Percentiles rank a stretch among this genome's conserved stretches.
phyloP scores from a whole-genome alignment of 2,329 filamentous ascomycete species.

The Neophaeococcomyces aloes region DNA sequence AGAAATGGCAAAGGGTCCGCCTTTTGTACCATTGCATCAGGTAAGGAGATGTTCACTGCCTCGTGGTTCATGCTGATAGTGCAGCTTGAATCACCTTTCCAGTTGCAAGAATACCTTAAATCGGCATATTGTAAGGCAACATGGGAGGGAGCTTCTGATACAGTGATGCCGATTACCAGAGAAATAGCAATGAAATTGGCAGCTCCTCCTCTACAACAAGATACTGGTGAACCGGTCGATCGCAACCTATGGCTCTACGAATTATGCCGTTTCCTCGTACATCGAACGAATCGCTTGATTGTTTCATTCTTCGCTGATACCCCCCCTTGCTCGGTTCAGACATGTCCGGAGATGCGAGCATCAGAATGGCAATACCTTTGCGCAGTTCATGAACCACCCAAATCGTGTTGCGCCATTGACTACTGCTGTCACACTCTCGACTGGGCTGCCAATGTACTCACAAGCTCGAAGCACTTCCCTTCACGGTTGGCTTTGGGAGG shows the following conservation, averaged over 20 bases:
- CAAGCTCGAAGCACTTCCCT: conserved; percentile 89
- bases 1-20: conserved; percentile 87
- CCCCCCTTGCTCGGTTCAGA: conserved; percentile 76
- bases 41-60: conserved; percentile 39
- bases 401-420: conserved; percentile 95
- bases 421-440: conserved; percentile 98
- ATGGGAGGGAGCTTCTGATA: conserved; percentile 42
- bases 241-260: conserved; percentile 94
- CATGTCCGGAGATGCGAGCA: conserved; percentile 96
- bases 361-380: conserved; percentile 99
- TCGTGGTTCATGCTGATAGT: conserved; percentile 17
- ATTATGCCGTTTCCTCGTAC: conserved; percentile 87
- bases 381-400: conserved; percentile 91
- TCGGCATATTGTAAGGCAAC: conserved; percentile 79
- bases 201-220: conserved; percentile 58
- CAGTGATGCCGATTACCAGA: conserved; percentile 62
- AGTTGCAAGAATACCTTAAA: conserved; percentile 92
- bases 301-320: conserved; percentile 85
- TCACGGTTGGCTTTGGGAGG: conserved; percentile 58
- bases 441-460: conserved; percentile 91
- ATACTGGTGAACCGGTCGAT: conserved; percentile 46
- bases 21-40: conserved; percentile 73
- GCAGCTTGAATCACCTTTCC: conserved; percentile 92
- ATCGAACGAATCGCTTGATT: conserved; percentile 86
- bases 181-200: conserved; percentile 66